Evolutionary conservation across 106 monocot genomes (phyloP), one percentile per base, ranked within the genome.

Genomic region (Dendrobium chrysotoxum): DNA sequence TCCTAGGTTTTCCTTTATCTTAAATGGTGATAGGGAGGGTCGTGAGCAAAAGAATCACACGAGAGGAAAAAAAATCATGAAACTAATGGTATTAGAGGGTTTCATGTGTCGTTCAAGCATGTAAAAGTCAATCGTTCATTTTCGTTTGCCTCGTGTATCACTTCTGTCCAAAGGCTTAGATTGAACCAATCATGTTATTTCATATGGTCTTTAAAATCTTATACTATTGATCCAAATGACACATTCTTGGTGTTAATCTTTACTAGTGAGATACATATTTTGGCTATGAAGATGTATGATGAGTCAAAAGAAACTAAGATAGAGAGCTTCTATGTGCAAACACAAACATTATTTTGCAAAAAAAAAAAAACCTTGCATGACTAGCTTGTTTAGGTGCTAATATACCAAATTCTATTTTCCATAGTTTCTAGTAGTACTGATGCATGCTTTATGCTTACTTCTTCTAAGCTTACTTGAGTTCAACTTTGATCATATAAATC

Each of bases 271-370:
- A 99, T 95, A 83, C 90, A 95, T 31, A 79, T 99, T 38, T 78
- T 99, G 53, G 98, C 95, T 58, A 99, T 99, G 98, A 99, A 99
- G 79, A 88, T 93, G 77, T 95, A 99, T 35, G 98, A 99, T 86
- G 95, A 95, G 83, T 76, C 93, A 26, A 95, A 99, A 86, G 98
- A 99, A 88, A 95, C 95, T 74, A 95, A 95, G 82, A 99, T 99
- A 75, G 98, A 95, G 83, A 95, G 98, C 26, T 99, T 99, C 79
- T 87, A 86, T 77, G 86, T 91, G 1, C 88, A 99, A 80, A 76
- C 91, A 44, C 98, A 99, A 58, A 99, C 98, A 23, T 90, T 99
- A 28, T 95, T 91, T 83, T 99, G 98, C 81, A 35, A 35, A 35
- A 35, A 35, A 35, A 2, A 95, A 79, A 95, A 99, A 87, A 92